phyloP scores from a whole-genome alignment of 2,329 filamentous ascomycete genomes.

The Cryphonectria japonica region DNA sequence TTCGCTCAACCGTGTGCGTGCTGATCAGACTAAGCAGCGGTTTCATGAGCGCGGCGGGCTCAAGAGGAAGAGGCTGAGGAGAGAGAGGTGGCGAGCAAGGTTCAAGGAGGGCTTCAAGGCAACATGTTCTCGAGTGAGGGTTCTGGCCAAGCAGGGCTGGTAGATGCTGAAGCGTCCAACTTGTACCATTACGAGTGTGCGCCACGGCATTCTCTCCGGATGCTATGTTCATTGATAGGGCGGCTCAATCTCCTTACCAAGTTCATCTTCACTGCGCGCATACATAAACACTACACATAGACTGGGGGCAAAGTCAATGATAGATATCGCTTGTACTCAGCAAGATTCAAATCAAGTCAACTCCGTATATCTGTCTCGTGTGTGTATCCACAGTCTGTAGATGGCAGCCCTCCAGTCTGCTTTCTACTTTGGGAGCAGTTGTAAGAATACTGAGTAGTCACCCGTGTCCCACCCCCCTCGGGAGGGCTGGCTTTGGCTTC shows the following conservation, averaged over 20 bases:
- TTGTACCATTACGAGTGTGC: not conserved
- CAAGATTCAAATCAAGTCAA: not conserved
- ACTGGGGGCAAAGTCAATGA: not conserved
- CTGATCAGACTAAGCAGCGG: constrained; percentile 61
- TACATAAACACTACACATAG: constrained; percentile 1
- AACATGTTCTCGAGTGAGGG: constrained; percentile 65
- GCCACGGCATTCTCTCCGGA: not conserved
- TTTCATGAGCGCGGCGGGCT: constrained; percentile 77
- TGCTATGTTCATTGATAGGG: not conserved
- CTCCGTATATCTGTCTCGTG: not conserved
- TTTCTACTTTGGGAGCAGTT: not conserved
- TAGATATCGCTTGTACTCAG: not conserved
- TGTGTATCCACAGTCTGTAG: not conserved
- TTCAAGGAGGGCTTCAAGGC: constrained; percentile 73
- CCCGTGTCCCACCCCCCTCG: too few relatives aligned
- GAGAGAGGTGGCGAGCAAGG: constrained; percentile 68
- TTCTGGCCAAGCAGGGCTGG: constrained; percentile 80
- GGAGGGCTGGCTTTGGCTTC: too few relatives aligned
- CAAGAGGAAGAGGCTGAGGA: constrained; percentile 75
- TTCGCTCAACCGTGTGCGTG: constrained; percentile 59
- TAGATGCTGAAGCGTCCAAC: constrained; percentile 41
- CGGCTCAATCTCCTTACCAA: not conserved
- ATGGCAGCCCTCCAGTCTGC: not conserved
- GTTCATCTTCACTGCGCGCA: not conserved
- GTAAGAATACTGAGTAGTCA: too few relatives aligned